These are phyloP conservation scores for Pichia sp. DNA, from an alignment of 1,139 yeast genomes.

Conservation along the genomic window DNA sequence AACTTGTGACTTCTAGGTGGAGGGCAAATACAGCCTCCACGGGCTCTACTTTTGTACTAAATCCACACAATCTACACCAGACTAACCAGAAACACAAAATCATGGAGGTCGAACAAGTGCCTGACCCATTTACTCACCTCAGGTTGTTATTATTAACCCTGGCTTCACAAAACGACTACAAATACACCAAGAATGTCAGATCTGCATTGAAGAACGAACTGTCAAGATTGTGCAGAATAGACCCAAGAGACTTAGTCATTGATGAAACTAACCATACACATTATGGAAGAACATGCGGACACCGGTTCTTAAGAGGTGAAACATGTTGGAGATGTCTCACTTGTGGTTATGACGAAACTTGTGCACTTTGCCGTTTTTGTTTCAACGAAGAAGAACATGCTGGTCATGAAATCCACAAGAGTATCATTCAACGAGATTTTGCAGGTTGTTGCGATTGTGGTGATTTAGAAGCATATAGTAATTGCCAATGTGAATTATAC, in stretches of 20 bases:
- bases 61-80: no score
- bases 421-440: constrained; percentile 73
- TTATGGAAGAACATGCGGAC: constrained; percentile 72
- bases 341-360: constrained; percentile 82
- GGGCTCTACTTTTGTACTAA: no score
- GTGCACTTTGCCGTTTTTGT: constrained; percentile 82
- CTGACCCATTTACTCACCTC: not conserved
- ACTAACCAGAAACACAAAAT: no score
- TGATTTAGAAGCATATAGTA: constrained; percentile 59
- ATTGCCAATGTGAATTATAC: constrained; percentile 39
- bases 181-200: constrained; percentile 37
- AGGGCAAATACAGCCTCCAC: not conserved
- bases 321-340: constrained; percentile 82
- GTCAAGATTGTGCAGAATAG: constrained; percentile 32
- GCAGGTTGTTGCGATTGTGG: constrained; percentile 85
- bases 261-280: constrained; percentile 44
- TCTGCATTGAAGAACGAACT: constrained; percentile 48
- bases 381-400: constrained; percentile 67
- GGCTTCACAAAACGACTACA: constrained; percentile 34
- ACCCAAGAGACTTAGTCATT: constrained; percentile 23
- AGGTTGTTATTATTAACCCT: constrained; percentile 20
- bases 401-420: constrained; percentile 74
- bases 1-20: not conserved
- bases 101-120: not conserved
- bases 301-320: constrained; percentile 78